Conservation (phyloP, 192 early-diverging fungal genomes). For the Piromyces finnis region DNA sequence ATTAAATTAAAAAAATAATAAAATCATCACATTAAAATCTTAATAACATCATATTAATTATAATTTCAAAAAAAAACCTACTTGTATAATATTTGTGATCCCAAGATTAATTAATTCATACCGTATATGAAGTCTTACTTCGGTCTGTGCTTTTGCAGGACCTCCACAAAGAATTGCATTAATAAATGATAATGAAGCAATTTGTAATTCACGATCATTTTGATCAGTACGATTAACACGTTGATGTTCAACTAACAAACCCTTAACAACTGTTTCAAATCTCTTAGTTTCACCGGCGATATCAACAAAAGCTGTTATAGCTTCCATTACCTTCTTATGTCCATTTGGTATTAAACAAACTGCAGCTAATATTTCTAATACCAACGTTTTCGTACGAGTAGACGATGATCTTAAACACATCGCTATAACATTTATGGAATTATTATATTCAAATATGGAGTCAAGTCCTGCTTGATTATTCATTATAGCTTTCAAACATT, state of each 20-base stretch:
- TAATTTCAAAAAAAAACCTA: no score
- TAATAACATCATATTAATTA: no score
- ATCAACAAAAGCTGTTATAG: conserved; percentile 17
- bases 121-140: conserved; percentile 27
- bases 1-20: no score
- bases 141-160: conserved; percentile 8
- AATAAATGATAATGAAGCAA: conserved; percentile 32
- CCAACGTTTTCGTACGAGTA: conserved; percentile 15
- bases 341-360: conserved; percentile 35
- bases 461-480: conserved; percentile 36
- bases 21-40: no score
- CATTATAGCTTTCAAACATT: conserved; percentile 34
- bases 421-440: conserved; percentile 21
- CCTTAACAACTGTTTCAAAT: conserved; percentile 19
- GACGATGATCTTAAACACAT: conserved; percentile 25
- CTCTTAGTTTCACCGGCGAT: conserved; percentile 11
- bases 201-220: conserved; percentile 3
- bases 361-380: conserved; percentile 29
- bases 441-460: conserved; percentile 22
- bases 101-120: conserved; percentile 29
- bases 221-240: not conserved
- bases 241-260: not conserved
- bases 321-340: conserved; percentile 19
- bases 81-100: conserved; percentile 16
- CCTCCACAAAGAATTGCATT: conserved; percentile 34